Conservation (phyloP, 2,329 filamentous ascomycete species). For the Clarireedia homoeocarpa region DNA sequence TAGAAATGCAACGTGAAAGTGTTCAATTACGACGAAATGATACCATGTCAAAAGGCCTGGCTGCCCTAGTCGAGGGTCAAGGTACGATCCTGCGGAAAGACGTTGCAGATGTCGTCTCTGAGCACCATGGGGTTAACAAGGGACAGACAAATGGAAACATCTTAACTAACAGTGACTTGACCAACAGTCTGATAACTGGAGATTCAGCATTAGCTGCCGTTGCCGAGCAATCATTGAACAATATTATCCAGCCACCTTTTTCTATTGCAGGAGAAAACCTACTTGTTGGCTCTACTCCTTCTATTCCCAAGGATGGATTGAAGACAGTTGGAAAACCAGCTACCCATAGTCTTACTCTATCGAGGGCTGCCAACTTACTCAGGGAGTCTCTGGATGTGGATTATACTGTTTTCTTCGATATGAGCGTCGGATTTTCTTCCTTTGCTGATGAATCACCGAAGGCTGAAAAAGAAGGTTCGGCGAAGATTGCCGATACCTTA, state of each 20-base stretch:
- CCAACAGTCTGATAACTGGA: background rate
- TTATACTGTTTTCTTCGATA: constrained; percentile 14
- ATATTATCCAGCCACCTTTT: background rate
- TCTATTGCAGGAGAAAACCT: background rate
- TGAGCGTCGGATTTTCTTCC: constrained; percentile 4
- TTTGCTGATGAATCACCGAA: background rate
- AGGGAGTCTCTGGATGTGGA: constrained; percentile 15
- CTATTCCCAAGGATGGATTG: background rate
- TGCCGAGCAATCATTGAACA: constrained; percentile 3
- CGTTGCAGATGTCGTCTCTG: background rate
- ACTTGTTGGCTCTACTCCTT: background rate
- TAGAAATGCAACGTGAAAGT: constrained; percentile 46
- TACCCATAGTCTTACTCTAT: constrained; percentile 7
- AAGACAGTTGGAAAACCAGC: background rate
- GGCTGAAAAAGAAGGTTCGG: background rate
- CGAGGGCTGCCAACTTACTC: constrained; percentile 12
- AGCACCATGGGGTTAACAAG: background rate
- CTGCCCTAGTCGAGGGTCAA: constrained; percentile 40
- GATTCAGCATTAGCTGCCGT: background rate
- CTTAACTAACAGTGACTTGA: background rate
- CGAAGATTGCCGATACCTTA: background rate
- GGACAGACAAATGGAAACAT: background rate
- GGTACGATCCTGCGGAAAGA: constrained; percentile 2
- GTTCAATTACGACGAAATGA: constrained; percentile 43
- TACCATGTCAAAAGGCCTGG: constrained; percentile 44